Base-by-base conservation (phyloP, 1,284 basidiomycete genomes). In the Hortiboletus rubellus region DNA sequence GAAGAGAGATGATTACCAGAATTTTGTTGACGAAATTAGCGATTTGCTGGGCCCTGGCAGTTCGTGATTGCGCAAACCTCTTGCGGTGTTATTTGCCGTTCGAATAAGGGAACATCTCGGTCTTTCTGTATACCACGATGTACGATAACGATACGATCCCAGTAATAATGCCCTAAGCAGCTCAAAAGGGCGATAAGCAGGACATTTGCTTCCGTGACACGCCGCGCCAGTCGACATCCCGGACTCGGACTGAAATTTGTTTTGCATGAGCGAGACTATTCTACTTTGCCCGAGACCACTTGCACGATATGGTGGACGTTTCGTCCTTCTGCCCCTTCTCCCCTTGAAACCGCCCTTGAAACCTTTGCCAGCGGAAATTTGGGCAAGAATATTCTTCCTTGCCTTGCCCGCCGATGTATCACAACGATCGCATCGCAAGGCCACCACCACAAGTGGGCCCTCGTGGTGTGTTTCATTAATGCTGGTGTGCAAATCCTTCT, bases 11-110 rank as follows among this genome's bases (percentile, higher is more conserved):
- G 89, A 91, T 65, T 91, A 91, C 66, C 83, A 82, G 50, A 88
- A 85, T 63, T 91, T 91, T 72, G 73, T 89, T 42, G 86, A 86
- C 56, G 89, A 88, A 63, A 84, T 91, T 81, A 80, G 79, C 31
- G 87, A 87, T 68, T 78, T 91, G 31, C 46, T 73, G n/a, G 63
- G 60, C 12, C 54, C 47, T 38, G 45, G 59, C 10, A 45, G 50
- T 45, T 54, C 41, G 48, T 70, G 56, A 69, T 44, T 36, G 9
- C 17, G n/a, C 10, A 54, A n/a, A 43, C 17, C 22, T 41, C 34
- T 30, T 9, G n/a, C 33, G n/a, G 30, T 34, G 33, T 37, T 10
- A 18, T 50, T 14, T 36, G 7, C 14, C 24, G n/a, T 31, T 7
- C 18, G 17, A 46, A 10, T 8, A 10, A 49, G 11, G 36, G 24